Base-by-base conservation (phyloP, 2,329 filamentous ascomycete species). In the Lithohypha guttulata region DNA sequence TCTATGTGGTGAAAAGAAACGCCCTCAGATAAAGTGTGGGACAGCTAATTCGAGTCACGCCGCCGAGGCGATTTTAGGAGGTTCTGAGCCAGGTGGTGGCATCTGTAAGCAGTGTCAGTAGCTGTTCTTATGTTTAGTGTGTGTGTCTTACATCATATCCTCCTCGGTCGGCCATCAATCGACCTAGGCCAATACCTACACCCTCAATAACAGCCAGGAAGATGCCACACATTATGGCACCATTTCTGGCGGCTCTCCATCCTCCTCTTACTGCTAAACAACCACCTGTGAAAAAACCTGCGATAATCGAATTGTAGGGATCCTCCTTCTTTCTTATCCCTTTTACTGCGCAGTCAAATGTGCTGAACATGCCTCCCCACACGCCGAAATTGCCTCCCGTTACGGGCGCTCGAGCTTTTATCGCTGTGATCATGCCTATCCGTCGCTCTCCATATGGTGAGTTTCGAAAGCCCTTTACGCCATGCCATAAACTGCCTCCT, bases 301-400 rank as follows among this genome's bases (percentile, higher is more conserved):
- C 91, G 53, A 89, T 93, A 60, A 98, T 96, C 55, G 87, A 86
- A 66, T 96, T 96, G 69, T 86, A 96, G 10, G 91, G 86, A 60
- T 96, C 91, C 63, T 98, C 91, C 79, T 95, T 96, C 72, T 91
- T 84, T 50, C 86, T 71, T 41, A 89, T 69, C 42, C 89, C 89
- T 72, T 96, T 98, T 46, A 95, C 83, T 15, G 87, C 83, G 69
- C 91, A 98, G 67, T 98, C 91, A 57, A 89, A 96, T 46, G 85
- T 93, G 54, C 79, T 85, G 71, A 96, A 96, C 42, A 96, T 69
- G 51, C 91, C 91, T 59, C 91, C 89, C 89, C 91, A 96, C 42
- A 93, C 85, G 55, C 89, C 89, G 55, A 96, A 98, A 71, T 98
- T 98, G 56, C 91, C 91, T 57, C 91, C 91, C 33, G 96, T 75